Evolutionary conservation across 257 asterid species (phyloP).

Genomic region (Nyctanthes arbortristis): DNA sequence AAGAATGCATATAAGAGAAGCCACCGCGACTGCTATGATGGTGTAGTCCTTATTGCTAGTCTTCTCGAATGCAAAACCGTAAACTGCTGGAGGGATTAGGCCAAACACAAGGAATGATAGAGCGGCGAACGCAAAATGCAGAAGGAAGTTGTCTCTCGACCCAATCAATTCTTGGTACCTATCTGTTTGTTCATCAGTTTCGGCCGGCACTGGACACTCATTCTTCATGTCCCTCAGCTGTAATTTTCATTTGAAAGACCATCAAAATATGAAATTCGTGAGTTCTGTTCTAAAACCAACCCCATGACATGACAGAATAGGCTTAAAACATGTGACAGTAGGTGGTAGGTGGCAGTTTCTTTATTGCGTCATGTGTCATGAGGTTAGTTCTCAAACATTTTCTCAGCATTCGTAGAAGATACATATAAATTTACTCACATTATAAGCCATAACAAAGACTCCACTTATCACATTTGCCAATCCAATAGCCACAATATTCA

Average conservation of each 20-base stretch:
- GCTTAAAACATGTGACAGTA: too few species aligned
- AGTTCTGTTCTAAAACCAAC: too few species aligned
- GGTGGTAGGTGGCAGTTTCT: too few species aligned
- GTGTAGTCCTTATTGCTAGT: conserved; percentile 47
- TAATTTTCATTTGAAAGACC: background rate
- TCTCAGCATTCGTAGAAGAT: background rate
- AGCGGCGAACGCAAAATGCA: conserved; percentile 48
- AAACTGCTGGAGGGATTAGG: conserved; percentile 48
- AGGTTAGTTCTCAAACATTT: too few species aligned
- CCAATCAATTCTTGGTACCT: conserved; percentile 56
- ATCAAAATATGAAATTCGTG: too few species aligned
- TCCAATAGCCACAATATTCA: conserved; percentile 54
- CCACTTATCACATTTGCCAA: conserved; percentile 63
- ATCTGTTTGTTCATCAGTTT: conserved; percentile 14
- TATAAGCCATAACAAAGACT: conserved; percentile 35
- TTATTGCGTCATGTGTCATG: too few species aligned
- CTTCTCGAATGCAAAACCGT: conserved; percentile 53
- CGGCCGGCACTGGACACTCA: conserved; percentile 7
- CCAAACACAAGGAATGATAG: conserved; percentile 60
- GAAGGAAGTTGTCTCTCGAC: conserved; percentile 35
- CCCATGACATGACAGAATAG: too few species aligned
- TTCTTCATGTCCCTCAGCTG: conserved; percentile 60
- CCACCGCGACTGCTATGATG: conserved; percentile 51
- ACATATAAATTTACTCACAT: conserved; percentile 18
- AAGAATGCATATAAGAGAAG: conserved; percentile 37